Base-by-base conservation (phyloP, 345 rosid genomes). In the Geranium brycei region DNA sequence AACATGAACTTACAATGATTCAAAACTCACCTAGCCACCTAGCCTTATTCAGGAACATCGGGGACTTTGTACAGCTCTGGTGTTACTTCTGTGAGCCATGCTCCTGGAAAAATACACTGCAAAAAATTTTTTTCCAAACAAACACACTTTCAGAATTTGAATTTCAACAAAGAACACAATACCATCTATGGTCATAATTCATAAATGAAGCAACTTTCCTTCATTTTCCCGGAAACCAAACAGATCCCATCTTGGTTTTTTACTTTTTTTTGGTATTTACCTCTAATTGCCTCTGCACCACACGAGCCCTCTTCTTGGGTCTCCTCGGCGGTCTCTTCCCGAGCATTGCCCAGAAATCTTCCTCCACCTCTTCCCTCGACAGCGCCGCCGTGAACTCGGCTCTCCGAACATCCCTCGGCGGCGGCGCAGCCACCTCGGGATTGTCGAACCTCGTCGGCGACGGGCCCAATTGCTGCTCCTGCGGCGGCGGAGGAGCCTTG, bases 291-390 rank as follows among this genome's bases (percentile, higher is more conserved):
- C 78, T 86, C 81, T 86, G 91, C 56, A 81, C 82, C 14, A 63
- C 18, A 19, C 83, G 72, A 10, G 81, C 76, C 65, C 95, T 74
- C 81, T 86, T 88, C 85, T 84, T 88, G 10, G 89, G 89, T 69
- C 85, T 67, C 47, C 88, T 69, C 1, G 83, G 72, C 14, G 95
- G 95, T 64, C 73, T 76, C 30, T 65, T 77, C 56, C 88, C 81
- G 16, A 77, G 56, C 47, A 88, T 65, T 65, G 62, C 77, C 55
- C 66, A 23, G 70, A 82, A 88, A 71, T 88, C 95, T 58, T 77
- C 75, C 69, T 82, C 91, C 61, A 88, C 76, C 75, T 88, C 91
- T 72, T 84, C 81, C 76, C 73, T 79, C 18, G 75, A 59, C 58
- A 88, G 73, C 19, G 80, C 6, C 73, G 82, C 82, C 41, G 41